Percentiles rank a stretch among this genome's conserved stretches.
Conservation (phyloP, 1,284 basidiomycete genomes). For the Peniophora sp. region DNA sequence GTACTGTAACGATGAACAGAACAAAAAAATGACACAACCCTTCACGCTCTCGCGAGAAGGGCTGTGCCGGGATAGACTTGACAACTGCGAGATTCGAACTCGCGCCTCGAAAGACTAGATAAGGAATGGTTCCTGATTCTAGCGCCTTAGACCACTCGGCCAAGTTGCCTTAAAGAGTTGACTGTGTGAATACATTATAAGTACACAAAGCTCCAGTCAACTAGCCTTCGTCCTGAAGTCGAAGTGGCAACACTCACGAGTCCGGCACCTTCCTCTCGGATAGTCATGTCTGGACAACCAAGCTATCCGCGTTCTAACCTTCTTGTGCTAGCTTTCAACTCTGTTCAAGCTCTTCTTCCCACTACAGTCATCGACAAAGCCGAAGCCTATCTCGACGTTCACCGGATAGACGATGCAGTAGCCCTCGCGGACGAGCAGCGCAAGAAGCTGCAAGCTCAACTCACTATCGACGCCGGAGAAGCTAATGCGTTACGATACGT, state of each 20-base stretch:
- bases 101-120: background rate
- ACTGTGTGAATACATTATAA: no score
- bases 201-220: no score
- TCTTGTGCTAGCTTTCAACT: conserved; percentile 55
- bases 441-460: conserved; percentile 44
- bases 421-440: conserved; percentile 53
- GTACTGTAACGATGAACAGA: no score
- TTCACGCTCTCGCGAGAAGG: no score
- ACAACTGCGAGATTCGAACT: background rate
- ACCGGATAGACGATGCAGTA: conserved; percentile 57
- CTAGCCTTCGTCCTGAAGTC: no score
- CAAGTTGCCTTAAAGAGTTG: background rate
- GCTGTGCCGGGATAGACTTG: no score
- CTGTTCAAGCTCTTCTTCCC: conserved; percentile 61
- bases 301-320: conserved; percentile 51
- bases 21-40: no score
- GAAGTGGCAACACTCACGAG: background rate
- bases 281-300: conserved; percentile 16
- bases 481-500: conserved; percentile 65
- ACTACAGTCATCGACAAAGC: conserved; percentile 68
- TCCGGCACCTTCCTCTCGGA: no score
- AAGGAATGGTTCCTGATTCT: background rate
- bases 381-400: conserved; percentile 60
- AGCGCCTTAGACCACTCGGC: background rate
- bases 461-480: conserved; percentile 45